Evolutionary conservation across 1,284 basidiomycete genomes (phyloP).

Genomic region (Trametes versicolor): DNA sequence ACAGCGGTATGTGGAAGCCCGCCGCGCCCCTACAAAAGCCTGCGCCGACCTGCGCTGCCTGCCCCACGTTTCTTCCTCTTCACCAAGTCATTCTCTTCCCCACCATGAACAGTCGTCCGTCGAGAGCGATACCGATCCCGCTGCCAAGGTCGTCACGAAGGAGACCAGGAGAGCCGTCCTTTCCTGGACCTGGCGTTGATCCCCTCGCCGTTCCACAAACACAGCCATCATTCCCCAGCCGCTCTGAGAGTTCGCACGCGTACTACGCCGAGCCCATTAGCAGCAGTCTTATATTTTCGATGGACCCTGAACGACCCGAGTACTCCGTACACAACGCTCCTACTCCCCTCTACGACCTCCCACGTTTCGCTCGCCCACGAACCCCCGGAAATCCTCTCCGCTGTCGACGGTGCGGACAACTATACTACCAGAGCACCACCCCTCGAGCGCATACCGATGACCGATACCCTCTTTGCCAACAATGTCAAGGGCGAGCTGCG

Average conservation of each 20-base stretch:
- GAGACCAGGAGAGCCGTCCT: conserved; percentile 1
- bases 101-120: conserved; percentile 13
- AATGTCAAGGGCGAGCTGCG: conserved; percentile 3
- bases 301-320: conserved; percentile 25
- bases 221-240: conserved; percentile 7
- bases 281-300: conserved; percentile 32
- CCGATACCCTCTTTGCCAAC: conserved; percentile 5
- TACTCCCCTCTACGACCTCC: conserved; percentile 21
- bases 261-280: conserved; percentile 13
- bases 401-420: conserved; percentile 23
- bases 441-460: conserved; percentile 3
- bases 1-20: conserved; percentile 19
- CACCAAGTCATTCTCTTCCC: conserved; percentile 8
- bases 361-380: conserved; percentile 1
- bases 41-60: background rate
- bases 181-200: conserved; percentile 7
- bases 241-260: conserved; percentile 12
- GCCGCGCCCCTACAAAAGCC: conserved; percentile 27
- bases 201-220: background rate
- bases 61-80: conserved; percentile 1
- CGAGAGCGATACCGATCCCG: conserved; percentile 17
- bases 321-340: background rate
- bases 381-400: background rate
- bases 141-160: background rate
- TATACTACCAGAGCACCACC: conserved; percentile 7